A percentile compares a stretch with the other conserved stretches of the same genome.
These are phyloP conservation scores for Fonsecaea nubica DNA, from an alignment of 2,329 filamentous ascomycete genomes.

Conservation along the genomic window DNA sequence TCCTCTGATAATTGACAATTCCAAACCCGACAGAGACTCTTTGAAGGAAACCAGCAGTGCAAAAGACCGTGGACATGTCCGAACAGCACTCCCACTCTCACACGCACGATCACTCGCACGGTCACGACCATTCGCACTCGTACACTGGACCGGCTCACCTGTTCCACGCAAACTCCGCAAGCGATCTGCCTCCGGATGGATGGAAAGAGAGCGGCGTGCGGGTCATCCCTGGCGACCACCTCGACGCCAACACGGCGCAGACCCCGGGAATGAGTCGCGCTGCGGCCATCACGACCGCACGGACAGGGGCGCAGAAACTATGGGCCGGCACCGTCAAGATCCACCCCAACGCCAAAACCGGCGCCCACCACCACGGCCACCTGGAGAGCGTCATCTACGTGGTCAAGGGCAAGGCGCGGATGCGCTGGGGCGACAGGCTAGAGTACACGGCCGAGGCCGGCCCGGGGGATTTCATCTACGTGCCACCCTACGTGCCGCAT, in stretches of 20 bases:
- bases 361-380: constrained; percentile 55
- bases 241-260: constrained; percentile 52
- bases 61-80: constrained; percentile 13
- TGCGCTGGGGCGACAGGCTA: constrained; percentile 55
- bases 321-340: constrained; percentile 57
- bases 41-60: neutral
- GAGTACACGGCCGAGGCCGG: constrained; percentile 56
- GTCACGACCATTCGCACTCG: constrained; percentile 25
- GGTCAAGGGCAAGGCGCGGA: constrained; percentile 53
- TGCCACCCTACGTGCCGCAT: constrained; percentile 55
- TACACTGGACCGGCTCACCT: constrained; percentile 26
- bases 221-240: constrained; percentile 50
- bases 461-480: constrained; percentile 56
- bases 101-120: constrained; percentile 26
- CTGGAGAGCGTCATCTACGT: constrained; percentile 56
- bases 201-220: constrained; percentile 54
- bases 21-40: too few relatives aligned
- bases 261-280: constrained; percentile 54
- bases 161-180: constrained; percentile 31
- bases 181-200: constrained; percentile 35
- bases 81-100: constrained; percentile 24
- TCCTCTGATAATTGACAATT: neutral
- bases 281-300: constrained; percentile 54
- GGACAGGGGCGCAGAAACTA: constrained; percentile 53
- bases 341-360: constrained; percentile 53